phyloP scores from a whole-genome alignment of 2,329 filamentous ascomycete genomes.

The Penicillium sp. region DNA sequence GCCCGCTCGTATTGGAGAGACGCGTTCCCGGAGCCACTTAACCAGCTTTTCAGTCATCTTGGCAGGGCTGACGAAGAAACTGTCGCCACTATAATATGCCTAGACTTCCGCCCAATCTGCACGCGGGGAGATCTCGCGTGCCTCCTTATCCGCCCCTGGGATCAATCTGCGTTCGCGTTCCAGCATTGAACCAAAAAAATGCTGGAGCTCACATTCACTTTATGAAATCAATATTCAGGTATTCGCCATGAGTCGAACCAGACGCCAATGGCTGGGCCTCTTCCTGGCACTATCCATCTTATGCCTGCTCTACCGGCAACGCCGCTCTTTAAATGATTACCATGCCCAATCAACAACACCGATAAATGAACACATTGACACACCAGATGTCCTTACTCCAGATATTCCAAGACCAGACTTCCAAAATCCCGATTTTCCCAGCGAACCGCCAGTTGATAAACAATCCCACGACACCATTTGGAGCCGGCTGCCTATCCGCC shows the following conservation, averaged over 20 bases:
- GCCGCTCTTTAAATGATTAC: slow-evolving; percentile 32
- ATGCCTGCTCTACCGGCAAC: slow-evolving; percentile 32
- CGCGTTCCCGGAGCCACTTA: slow-evolving; percentile 6
- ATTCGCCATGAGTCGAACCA: slow-evolving; percentile 13
- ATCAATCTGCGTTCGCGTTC: not conserved
- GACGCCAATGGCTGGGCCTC: slow-evolving; percentile 12
- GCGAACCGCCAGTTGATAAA: not conserved
- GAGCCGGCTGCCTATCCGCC: slow-evolving; percentile 10
- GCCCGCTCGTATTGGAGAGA: slow-evolving; percentile 1
- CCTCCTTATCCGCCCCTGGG: not conserved
- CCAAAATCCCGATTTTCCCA: not conserved
- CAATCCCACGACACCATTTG: slow-evolving; percentile 2
- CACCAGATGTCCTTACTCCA: not conserved
- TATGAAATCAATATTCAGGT: not conserved
- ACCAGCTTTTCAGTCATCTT: not conserved
- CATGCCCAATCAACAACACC: not conserved
- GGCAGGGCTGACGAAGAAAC: not conserved
- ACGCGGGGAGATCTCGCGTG: not conserved
- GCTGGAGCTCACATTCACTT: not conserved
- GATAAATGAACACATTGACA: not conserved
- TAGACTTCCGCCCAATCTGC: not conserved
- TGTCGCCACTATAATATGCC: not conserved
- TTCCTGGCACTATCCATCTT: slow-evolving; percentile 8
- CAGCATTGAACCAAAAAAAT: slow-evolving; percentile 5
- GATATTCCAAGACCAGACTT: not conserved